Base-by-base conservation (phyloP, 441 rosid genomes). In the Bocquillonia castaneifolia region DNA sequence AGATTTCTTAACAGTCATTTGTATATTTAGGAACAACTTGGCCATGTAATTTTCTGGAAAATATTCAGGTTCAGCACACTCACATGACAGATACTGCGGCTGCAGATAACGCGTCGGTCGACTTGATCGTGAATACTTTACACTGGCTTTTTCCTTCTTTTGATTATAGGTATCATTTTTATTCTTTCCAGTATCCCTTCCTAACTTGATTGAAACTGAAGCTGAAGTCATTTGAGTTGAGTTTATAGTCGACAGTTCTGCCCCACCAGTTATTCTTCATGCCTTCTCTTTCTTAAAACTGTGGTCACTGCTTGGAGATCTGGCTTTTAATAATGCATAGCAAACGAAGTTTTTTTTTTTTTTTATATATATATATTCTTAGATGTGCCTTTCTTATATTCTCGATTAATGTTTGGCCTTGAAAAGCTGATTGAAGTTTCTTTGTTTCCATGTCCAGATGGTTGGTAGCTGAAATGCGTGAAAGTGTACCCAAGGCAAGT, bases 61-160 rank as follows among this genome's bases (percentile, higher is more conserved):
- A 71, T 59, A 56, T 73, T 71, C 89, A 93, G 97, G 99, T 93
- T 64, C 97, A 87, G 78, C 97, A 90, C 83, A 81, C 87, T 67
- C 91, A 92, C 72, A 83, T 94, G 94, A 94, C 94, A 7, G 96
- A 90, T 84, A 90, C 84, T 66, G 97, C 97, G 0, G 91, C 89
- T 77, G 92, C 92, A 51, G 97, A 94, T 85, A 87, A 85, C 70
- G 96, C 99, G 18, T 85, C 83, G 56, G 94, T 90, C 66, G 92
- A 80, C 65, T 67, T 88, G 53, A 74, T 94, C 37, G 97, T 94
- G 79, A 89, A 90, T 66, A 78, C 96, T 62, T 78, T 94, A 66
- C 92, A 90, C 74, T 42, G 83, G 79, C 20, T 92, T 60, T 94
- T 91, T 74, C 97, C 96, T 65, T 86, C 90, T 55, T 91, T 94